Evolutionary conservation across 2,329 filamentous ascomycete genomes (phyloP).

Genomic region (Neonectria magnoliae): DNA sequence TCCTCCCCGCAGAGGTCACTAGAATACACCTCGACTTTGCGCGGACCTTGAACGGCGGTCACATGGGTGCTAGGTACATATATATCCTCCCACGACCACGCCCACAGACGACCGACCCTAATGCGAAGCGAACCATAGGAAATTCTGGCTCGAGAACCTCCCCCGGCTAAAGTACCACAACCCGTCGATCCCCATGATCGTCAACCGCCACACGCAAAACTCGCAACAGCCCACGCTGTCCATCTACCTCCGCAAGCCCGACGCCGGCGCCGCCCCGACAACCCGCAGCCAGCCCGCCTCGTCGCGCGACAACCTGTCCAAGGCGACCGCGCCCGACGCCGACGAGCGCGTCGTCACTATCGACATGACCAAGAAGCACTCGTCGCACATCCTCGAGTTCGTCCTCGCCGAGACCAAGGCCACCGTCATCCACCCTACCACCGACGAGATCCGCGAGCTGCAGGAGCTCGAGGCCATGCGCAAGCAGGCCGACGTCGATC

Average conservation of each 20-base stretch:
- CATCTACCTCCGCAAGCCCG: conserved; percentile 67
- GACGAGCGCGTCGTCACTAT: conserved; percentile 64
- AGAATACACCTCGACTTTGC: conserved; percentile 81
- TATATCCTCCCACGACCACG: not conserved
- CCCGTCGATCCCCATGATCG: conserved; percentile 82
- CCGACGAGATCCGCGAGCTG: conserved; percentile 69
- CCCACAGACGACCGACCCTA: not conserved
- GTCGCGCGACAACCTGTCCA: conserved; percentile 58
- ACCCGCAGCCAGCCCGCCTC: conserved; percentile 55
- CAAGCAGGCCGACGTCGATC: conserved; percentile 63
- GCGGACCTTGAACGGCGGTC: conserved; percentile 68
- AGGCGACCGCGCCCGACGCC: conserved; percentile 58
- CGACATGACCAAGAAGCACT: conserved; percentile 71
- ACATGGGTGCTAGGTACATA: conserved; percentile 76
- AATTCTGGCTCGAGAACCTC: conserved; percentile 88
- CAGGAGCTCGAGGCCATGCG: conserved; percentile 64
- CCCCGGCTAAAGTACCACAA: conserved; percentile 95
- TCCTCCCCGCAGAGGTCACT: conserved; percentile 80
- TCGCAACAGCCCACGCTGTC: conserved; percentile 68
- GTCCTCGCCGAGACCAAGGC: conserved; percentile 73
- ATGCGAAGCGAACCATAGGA: conserved; percentile 61
- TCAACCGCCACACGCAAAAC: conserved; percentile 73
- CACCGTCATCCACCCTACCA: conserved; percentile 62
- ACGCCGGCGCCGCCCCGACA: conserved; percentile 40
- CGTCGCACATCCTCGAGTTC: conserved; percentile 69